Evolutionary conservation across 371 early-diverging fungal species (phyloP).

Genomic region (Batrachochytrium dendrobatidis): DNA sequence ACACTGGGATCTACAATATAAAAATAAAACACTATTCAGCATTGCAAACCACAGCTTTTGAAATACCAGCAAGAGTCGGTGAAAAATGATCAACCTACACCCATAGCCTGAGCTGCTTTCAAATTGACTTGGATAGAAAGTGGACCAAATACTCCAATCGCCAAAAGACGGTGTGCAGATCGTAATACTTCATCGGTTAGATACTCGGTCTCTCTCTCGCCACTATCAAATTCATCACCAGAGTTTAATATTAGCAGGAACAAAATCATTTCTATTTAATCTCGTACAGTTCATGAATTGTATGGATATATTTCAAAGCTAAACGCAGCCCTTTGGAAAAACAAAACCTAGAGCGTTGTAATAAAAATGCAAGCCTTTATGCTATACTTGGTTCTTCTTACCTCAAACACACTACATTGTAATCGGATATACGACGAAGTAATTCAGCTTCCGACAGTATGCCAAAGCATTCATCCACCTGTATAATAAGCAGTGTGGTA

Average conservation of each 20-base stretch:
- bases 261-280: too few relatives aligned
- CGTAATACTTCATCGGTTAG: conserved; percentile 37
- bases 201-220: conserved; percentile 19
- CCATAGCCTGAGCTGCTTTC: conserved; percentile 27
- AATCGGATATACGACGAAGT: conserved; percentile 27
- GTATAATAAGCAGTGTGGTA: background rate
- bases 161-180: conserved; percentile 26
- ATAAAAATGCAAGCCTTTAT: too few relatives aligned
- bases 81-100: conserved; percentile 20
- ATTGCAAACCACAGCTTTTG: too few relatives aligned
- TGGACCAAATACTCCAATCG: conserved; percentile 28
- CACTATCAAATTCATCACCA: conserved; percentile 4
- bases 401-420: conserved; percentile 34
- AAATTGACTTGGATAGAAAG: conserved; percentile 21
- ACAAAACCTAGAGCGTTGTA: too few relatives aligned
- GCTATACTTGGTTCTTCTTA: conserved; percentile 9
- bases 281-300: too few relatives aligned
- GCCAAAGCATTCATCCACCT: conserved; percentile 28
- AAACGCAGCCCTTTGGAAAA: too few relatives aligned
- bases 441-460: conserved; percentile 26
- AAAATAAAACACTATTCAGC: background rate
- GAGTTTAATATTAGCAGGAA: background rate
- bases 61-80: too few relatives aligned
- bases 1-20: conserved; percentile 27
- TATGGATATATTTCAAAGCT: too few relatives aligned